These are phyloP conservation scores for Porogramme epimiltina DNA, from an alignment of 1,284 basidiomycete genomes.

Conservation along the genomic window DNA sequence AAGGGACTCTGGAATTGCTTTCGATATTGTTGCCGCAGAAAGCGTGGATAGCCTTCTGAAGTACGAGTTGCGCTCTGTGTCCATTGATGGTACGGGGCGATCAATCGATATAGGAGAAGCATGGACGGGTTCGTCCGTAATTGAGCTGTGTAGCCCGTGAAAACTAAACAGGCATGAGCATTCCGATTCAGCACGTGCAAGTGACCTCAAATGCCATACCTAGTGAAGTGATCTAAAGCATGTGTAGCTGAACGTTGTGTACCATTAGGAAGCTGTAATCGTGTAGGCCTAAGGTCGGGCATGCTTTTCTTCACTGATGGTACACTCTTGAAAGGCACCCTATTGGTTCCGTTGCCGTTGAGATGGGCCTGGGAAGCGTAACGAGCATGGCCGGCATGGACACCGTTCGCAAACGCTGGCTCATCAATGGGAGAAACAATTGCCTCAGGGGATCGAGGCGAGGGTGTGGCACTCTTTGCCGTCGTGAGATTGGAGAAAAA, in stretches of 20 bases:
- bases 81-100: conserved; percentile 56
- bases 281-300: conserved; percentile 77
- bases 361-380: conserved; percentile 64
- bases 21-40: conserved; percentile 66
- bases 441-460: conserved; percentile 55
- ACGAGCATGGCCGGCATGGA: conserved; percentile 46
- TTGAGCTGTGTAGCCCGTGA: conserved; percentile 21
- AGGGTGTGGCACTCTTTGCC: conserved; percentile 32
- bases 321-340: conserved; percentile 35
- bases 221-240: conserved; percentile 40
- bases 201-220: conserved; percentile 35
- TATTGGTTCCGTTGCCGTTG: conserved; percentile 10
- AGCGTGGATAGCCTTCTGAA: conserved; percentile 87
- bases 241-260: conserved; percentile 20
- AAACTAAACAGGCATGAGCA: conserved; percentile 8
- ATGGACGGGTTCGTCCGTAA: conserved; percentile 38
- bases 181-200: neutral
- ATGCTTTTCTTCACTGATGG: conserved; percentile 80
- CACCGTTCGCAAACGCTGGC: conserved; percentile 16
- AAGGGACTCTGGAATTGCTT: conserved; percentile 75
- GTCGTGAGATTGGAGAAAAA: conserved; percentile 40
- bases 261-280: conserved; percentile 37
- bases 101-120: conserved; percentile 44
- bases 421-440: conserved; percentile 44
- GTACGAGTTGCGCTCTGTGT: conserved; percentile 89